Percentiles rank a stretch among this genome's conserved stretches.
Evolutionary conservation across 2,329 filamentous ascomycete genomes (phyloP).

Genomic region (Aspergillus novoparasiticus): DNA sequence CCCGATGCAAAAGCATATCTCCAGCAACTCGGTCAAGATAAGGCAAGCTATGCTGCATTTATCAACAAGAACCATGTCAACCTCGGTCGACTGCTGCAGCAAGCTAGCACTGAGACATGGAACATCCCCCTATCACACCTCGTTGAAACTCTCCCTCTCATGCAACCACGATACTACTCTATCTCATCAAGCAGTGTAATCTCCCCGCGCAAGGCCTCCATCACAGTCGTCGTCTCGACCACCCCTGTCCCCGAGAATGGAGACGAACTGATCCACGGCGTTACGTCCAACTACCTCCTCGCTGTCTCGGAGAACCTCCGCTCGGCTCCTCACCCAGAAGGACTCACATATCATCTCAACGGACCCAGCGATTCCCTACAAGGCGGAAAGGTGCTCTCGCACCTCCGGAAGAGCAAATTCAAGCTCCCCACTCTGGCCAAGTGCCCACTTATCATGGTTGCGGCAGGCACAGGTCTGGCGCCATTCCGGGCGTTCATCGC

Average conservation of each 20-base stretch:
- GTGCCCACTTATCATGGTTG: conserved; percentile 56
- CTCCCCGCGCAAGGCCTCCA: conserved; percentile 60
- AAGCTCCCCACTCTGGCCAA: conserved; percentile 67
- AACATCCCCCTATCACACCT: conserved; percentile 83
- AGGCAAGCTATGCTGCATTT: conserved; percentile 80
- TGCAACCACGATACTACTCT: conserved; percentile 93
- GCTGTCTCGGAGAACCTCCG: conserved; percentile 58
- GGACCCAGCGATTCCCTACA: conserved; percentile 91
- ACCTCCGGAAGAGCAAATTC: conserved; percentile 94
- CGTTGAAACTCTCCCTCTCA: conserved; percentile 82
- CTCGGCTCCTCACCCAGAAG: conserved; percentile 74
- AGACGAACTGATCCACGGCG: conserved; percentile 77
- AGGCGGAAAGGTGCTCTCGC: conserved; percentile 83
- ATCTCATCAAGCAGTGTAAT: conserved; percentile 69
- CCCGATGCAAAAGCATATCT: conserved; percentile 79
- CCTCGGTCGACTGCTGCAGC: conserved; percentile 46
- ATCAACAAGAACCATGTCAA: conserved; percentile 76
- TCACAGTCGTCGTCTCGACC: conserved; percentile 87
- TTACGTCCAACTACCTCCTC: conserved; percentile 90
- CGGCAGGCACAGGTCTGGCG: conserved; percentile 54
- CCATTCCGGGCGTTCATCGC: conserved; percentile 49
- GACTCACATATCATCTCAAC: conserved; percentile 75
- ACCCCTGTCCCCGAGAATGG: conserved; percentile 68
- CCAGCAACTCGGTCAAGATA: conserved; percentile 78
- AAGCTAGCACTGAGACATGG: conserved; percentile 72